Evolutionary conservation across 1,284 basidiomycete species (phyloP), one percentile per base, ranked within the genome.

Genomic region (Leucoagaricus sp.): DNA sequence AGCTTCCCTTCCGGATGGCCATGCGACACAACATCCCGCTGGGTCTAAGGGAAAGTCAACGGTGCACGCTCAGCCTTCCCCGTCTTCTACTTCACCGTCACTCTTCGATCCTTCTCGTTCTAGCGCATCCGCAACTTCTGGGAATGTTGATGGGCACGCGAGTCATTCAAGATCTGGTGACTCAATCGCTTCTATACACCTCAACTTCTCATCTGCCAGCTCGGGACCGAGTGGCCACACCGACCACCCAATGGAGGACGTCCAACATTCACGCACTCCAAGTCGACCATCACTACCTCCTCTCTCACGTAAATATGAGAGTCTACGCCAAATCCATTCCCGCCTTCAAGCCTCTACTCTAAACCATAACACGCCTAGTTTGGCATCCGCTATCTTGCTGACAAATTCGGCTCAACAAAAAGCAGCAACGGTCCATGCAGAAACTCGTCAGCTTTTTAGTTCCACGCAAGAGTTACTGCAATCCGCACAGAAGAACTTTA

Each of bases 381-480:
- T 56, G 28, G 25, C 55, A 38, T 50, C 55, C 10, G 55, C 48
- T n/a, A 36, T 45, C 13, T n/a, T 56, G 10, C 55, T 56, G 17
- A 23, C 41, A 9, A 41, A 41, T 9, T 50, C 47, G 4, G 55
- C 55, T 8, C 36, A 56, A 19, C 28, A 50, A 21, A 28, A 38
- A 28, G 48, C 55, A 15, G 31, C 38, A 10, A 38, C 25, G 9
- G 26, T 50, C 19, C 9, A 42, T 19, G 40, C 31, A 26, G 48
- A 56, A 36, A 42, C 41, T 10, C 55, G 55, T 23, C 40, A 10
- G 5, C 12, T 45, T 15, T 31, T 50, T 31, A 36, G 23, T 31
- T 21, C 21, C 12, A 36, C 31, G 15, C 47, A 56, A 38, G 55
- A 56, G 2, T 17, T 41, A 12, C 10, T 50, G 31, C 36, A 44